Base-by-base conservation (phyloP, 441 rosid species). In the Croton setiger region DNA sequence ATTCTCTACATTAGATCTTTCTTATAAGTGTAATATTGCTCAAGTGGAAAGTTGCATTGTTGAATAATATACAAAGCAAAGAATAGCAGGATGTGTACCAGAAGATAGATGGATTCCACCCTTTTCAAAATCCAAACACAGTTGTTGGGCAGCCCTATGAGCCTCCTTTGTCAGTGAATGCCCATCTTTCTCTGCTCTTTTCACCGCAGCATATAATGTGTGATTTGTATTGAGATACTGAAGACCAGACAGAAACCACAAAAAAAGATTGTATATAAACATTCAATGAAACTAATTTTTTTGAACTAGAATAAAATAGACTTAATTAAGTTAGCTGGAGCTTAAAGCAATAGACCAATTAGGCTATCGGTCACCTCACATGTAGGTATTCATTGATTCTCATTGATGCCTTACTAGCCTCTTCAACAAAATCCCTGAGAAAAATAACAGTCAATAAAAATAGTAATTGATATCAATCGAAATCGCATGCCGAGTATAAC, bases 21-120 rank as follows among this genome's bases (percentile, higher is more conserved):
- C 52, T n/a, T 53, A 6, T 10, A 35, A n/a, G 58, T 5, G 35
- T 37, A 43, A 57, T 57, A 41, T 58, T 18, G 10, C 11, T 56
- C 4, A 64, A 69, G 68, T 5, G 41, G 71, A 64, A 63, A 82
- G 57, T 33, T 49, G 60, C 41, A 23, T 63, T 43, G 31, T 17
- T 45, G 64, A 43, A 79, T 10, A 75, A 57, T 53, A 33, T 35
- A 27, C 31, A 69, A 64, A 71, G 67, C 14, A n/a, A 64, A 70
- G 33, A 36, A 7, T 20, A 60, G 64, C 49, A 74, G 36, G 64
- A 69, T 31, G 78, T 71, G 60, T 78, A 90, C 98, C 95, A 63
- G 80, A 65, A 71, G 81, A 72, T 23, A 95, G 91, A 88, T 95
- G 98, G 67, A 95, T 92, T 87, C 99, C 98, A 65, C 98, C 98